Conservation (phyloP, 208 protist genomes). For the Tritrichomonas musculus region DNA sequence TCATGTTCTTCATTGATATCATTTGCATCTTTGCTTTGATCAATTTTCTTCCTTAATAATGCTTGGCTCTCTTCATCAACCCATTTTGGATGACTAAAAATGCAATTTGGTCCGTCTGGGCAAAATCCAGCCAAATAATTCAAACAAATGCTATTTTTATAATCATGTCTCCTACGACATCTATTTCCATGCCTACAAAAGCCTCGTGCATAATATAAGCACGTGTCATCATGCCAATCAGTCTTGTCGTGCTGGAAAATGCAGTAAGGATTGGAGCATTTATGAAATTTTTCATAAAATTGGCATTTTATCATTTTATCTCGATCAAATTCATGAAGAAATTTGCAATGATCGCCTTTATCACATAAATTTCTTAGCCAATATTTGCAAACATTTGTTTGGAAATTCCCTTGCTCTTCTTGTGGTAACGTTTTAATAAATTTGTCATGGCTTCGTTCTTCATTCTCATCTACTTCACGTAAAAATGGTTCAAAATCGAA, state of each 20-base stretch:
- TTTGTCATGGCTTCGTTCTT: not conserved
- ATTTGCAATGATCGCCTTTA: not conserved
- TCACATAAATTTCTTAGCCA: not conserved
- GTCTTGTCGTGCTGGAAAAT: constrained; percentile 2
- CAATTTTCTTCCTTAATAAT: too few species aligned
- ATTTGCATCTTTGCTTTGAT: too few species aligned
- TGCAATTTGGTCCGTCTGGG: not conserved
- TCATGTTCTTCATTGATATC: too few species aligned
- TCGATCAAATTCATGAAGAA: not conserved
- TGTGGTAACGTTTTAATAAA: not conserved
- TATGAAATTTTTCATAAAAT: constrained; percentile 4
- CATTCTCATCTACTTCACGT: not conserved
- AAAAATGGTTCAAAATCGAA: not conserved
- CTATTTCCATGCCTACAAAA: not conserved
- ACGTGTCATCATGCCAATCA: not conserved
- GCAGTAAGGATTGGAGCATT: not conserved
- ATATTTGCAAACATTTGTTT: not conserved
- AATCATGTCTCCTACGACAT: not conserved
- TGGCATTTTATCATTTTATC: constrained; percentile 25
- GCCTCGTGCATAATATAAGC: not conserved
- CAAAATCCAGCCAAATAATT: constrained; percentile 3
- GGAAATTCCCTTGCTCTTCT: not conserved
- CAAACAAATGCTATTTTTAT: not conserved
- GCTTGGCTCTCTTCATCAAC: too few species aligned
- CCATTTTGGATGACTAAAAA: constrained; percentile 1